Conservation (phyloP, 192 early-diverging fungal species). For the Umbelopsis sp. region DNA sequence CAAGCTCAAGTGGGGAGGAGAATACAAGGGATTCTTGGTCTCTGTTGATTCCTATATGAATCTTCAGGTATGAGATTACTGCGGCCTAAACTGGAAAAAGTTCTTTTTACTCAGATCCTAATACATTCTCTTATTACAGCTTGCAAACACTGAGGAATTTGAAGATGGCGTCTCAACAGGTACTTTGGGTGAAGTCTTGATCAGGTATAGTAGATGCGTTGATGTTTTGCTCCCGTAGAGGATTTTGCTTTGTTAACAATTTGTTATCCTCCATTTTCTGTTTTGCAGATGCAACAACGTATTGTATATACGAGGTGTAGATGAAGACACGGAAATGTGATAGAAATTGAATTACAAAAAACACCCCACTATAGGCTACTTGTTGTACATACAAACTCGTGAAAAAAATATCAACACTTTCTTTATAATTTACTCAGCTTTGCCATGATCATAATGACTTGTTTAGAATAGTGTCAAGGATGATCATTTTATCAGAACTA, state of each 20-base stretch:
- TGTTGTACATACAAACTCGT: constrained; percentile 16
- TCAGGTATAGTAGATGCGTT: constrained; percentile 54
- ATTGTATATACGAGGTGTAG: constrained; percentile 74
- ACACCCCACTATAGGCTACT: constrained; percentile 16
- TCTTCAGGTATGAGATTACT: constrained; percentile 64
- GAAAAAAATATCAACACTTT: not conserved
- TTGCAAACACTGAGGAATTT: constrained; percentile 94
- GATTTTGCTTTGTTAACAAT: not conserved
- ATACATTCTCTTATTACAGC: constrained; percentile 54
- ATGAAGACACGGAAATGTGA: constrained; percentile 48
- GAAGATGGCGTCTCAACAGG: constrained; percentile 90
- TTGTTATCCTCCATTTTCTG: not conserved
- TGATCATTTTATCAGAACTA: too few relatives aligned
- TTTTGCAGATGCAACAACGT: constrained; percentile 84
- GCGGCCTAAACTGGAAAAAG: too few relatives aligned
- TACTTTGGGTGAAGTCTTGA: constrained; percentile 89
- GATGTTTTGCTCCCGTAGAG: not conserved
- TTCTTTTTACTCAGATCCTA: not conserved
- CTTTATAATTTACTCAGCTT: not conserved
- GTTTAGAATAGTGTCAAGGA: too few relatives aligned
- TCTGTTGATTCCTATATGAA: constrained; percentile 99
- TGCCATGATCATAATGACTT: not conserved
- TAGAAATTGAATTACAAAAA: constrained; percentile 3
- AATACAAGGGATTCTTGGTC: constrained; percentile 91
- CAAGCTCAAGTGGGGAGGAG: constrained; percentile 98